Evolutionary conservation across 169 alveolate species (phyloP), one percentile per base, ranked within the genome.

Genomic region (Plasmodium vivax): DNA sequence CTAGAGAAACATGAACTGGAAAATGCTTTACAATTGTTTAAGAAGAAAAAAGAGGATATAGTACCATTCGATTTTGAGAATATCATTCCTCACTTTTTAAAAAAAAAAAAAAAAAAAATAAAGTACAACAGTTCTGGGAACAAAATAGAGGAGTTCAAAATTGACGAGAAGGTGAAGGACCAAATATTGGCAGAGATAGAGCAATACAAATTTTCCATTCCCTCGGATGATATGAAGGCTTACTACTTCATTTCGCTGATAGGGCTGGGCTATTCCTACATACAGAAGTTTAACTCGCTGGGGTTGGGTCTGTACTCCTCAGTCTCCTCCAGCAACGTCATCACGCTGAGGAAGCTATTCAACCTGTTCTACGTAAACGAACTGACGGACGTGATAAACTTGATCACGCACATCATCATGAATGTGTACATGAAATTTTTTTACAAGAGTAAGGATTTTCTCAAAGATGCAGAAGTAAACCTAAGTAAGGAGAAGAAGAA

Each of bases 201-300:
- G 71, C 51, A 58, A 27, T 92, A 92, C 75, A 92, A 92, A 92
- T 92, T 90, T 80, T 90, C 94, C 41, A 47, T 80, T 34, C 43
- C 72, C 71, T 82, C 85, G 16, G 10, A 87, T 7, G 58, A 80
- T 38, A 81, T 62, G 51, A 36, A 80, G 72, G n/a, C 30, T 51
- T 92, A 71, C 43, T 73, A 73, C 62, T 82, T 92, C 83, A 27
- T 92, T 27, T 92, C 95, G 38, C 68, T 92, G 38, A 34, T 92
- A 10, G 95, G 92, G n/a, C 82, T 92, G 47, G 92, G 87, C 3
- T 36, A 92, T 72, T 81, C 88, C 2, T 92, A 92, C 41, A 92
- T 92, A 34, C 62, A 82, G 30, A 81, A 73, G 75, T 92, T 92
- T 51, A 38, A 45, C 41, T 82, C 47, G 36, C 23, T 92, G 56